Base-by-base conservation (phyloP, 2,329 filamentous ascomycete genomes). In the Xylaria sp. region DNA sequence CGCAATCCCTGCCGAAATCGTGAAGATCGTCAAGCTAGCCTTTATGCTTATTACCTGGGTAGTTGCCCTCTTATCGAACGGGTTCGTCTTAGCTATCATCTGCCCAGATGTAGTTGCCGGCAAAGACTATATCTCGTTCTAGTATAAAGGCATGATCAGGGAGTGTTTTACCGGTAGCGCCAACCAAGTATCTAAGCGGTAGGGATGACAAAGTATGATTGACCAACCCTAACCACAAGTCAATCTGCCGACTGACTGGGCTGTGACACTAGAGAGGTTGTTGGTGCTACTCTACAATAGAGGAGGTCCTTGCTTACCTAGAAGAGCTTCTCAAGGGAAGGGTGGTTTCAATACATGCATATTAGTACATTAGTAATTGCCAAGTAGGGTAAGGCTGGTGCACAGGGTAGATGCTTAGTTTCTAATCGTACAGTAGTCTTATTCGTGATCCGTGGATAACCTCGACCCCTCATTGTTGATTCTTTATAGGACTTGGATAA, bases 1-100 rank as follows among this genome's bases (percentile, higher is more conserved):
- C 74, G 74, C 70, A 60, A 77, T 75, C 74, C 75, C 68, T 76
- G 75, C 61, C 51, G 32, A 27, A 57, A 70, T 70, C 74, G 59
- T 53, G 68, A 62, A 63, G 74, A 75, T 73, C 73, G 67, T 66
- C 67, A 39, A 65, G 61, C 65, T 68, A 70, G 66, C 68, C 50
- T 61, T 56, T 24, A 69, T 68, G 69, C 68, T 55, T 50, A 67
- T 67, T 58, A 71, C 63, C 65, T 58, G 62, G 65, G 30, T 60
- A 62, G 48, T 54, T 57, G 39, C 48, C 39, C 30, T 42, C 21
- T 36, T 48, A 48, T 69, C 72, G 19, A 59, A 51, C 24, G 32
- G 24, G 30, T 36, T 56, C 51, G 14, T 42, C 54, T 50, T 59
- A 51, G 63, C 50, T 56, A 55, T 50, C 57, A 32, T 50, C 54